phyloP scores from a whole-genome alignment of 805 yeast genomes.

The Zygoascus ofunaensis region DNA sequence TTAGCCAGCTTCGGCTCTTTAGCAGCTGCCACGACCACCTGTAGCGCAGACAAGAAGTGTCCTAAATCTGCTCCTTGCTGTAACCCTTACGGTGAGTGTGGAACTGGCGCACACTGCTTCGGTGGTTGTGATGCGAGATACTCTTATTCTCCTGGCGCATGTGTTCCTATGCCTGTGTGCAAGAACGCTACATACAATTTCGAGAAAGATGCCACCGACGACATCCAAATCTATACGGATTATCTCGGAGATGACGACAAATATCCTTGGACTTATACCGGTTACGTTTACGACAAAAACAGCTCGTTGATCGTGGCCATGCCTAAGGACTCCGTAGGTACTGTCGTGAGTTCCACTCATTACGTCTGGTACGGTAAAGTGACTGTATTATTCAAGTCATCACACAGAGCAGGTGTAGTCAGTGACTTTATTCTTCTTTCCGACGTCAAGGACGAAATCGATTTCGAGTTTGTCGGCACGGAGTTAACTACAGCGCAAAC shows the following conservation, averaged over 20 bases:
- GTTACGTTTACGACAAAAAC: slow-evolving; percentile 39
- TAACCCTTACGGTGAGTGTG: slow-evolving; percentile 70
- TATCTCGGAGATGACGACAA: slow-evolving; percentile 66
- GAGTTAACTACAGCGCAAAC: slow-evolving; percentile 60
- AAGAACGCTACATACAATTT: slow-evolving; percentile 28
- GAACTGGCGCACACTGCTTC: slow-evolving; percentile 67
- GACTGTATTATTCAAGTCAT: slow-evolving; percentile 57
- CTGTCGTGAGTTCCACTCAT: slow-evolving; percentile 70
- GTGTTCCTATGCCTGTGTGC: slow-evolving; percentile 84
- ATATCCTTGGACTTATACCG: slow-evolving; percentile 61
- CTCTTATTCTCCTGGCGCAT: slow-evolving; percentile 56
- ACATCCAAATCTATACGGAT: slow-evolving; percentile 29
- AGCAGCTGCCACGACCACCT: slow-evolving; percentile 29
- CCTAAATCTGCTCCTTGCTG: slow-evolving; percentile 84
- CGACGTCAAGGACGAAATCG: slow-evolving; percentile 84
- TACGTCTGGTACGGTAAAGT: slow-evolving; percentile 86
- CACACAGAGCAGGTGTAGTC: slow-evolving; percentile 72
- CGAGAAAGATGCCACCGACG: slow-evolving; percentile 21
- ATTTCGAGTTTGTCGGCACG: slow-evolving; percentile 77
- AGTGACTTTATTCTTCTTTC: slow-evolving; percentile 76
- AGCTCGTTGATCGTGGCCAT: slow-evolving; percentile 59
- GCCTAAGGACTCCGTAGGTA: slow-evolving; percentile 68
- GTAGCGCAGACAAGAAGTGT: slow-evolving; percentile 50
- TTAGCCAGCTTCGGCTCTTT: slow-evolving; percentile 13
- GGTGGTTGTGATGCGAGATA: slow-evolving; percentile 80